These are phyloP conservation scores for Naganishia onofrii DNA, from an alignment of 768 basidiomycete genomes.

Conservation along the genomic window DNA sequence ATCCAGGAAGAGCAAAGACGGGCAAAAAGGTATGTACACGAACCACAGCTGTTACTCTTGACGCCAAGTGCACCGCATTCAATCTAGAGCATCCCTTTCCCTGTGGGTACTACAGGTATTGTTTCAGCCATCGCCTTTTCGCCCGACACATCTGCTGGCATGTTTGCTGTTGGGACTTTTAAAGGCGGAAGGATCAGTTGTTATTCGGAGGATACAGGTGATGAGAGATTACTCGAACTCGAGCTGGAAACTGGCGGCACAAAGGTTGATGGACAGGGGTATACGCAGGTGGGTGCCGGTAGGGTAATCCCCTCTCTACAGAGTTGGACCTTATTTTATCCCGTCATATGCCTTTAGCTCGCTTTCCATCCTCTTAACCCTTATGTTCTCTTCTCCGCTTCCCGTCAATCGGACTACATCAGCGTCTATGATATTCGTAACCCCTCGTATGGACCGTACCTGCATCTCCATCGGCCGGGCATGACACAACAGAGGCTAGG, in stretches of 20 bases:
- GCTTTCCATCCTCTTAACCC: constrained; percentile 73
- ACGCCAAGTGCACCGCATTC: neutral
- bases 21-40: constrained; percentile 68
- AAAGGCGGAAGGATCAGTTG: constrained; percentile 54
- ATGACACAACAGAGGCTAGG: constrained; percentile 71
- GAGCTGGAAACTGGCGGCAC: constrained; percentile 53
- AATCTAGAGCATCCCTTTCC: neutral
- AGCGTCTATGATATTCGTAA: constrained; percentile 79
- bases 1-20: constrained; percentile 74
- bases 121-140: constrained; percentile 80
- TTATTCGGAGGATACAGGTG: constrained; percentile 60
- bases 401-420: constrained; percentile 64
- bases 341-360: constrained; percentile 56
- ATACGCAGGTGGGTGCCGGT: constrained; percentile 46
- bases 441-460: constrained; percentile 53
- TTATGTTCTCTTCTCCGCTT: constrained; percentile 73
- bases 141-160: constrained; percentile 58
- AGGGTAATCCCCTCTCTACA: constrained; percentile 50
- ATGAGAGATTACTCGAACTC: constrained; percentile 63
- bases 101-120: constrained; percentile 62
- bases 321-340: constrained; percentile 14
- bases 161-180: constrained; percentile 75
- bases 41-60: neutral
- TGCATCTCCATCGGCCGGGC: constrained; percentile 50
- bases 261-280: constrained; percentile 39